These are phyloP conservation scores for Backusella mclennaniae DNA, from an alignment of 192 early-diverging fungal genomes.

Conservation along the genomic window DNA sequence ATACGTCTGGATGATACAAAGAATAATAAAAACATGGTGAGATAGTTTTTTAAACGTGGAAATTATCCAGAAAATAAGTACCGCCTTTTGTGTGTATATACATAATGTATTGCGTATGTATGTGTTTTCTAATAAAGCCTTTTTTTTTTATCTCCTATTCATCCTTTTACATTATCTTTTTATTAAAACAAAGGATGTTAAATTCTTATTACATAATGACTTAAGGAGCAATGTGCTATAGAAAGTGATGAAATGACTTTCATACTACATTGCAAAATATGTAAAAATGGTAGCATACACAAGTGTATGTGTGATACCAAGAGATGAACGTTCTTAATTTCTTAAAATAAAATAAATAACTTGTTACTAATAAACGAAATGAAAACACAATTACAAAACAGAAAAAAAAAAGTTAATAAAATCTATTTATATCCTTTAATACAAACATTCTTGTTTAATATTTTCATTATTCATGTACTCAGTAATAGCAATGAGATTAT, in stretches of 20 bases:
- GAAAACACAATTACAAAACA: background rate
- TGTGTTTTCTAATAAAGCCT: background rate
- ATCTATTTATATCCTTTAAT: background rate
- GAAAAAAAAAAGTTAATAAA: background rate
- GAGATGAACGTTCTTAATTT: background rate
- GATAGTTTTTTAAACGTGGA: background rate
- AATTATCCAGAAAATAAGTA: background rate
- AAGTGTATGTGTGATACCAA: background rate
- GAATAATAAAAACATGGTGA: background rate
- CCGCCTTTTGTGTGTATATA: background rate
- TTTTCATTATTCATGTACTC: background rate
- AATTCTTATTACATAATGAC: background rate
- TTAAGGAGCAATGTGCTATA: background rate
- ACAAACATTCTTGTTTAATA: background rate
- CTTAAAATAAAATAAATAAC: slow-evolving; percentile 2
- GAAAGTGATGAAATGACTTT: background rate
- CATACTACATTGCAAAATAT: background rate
- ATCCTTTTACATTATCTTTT: background rate
- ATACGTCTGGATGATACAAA: background rate
- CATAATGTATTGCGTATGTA: background rate
- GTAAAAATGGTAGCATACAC: background rate
- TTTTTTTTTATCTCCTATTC: background rate
- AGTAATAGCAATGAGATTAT: background rate
- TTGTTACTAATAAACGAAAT: background rate
- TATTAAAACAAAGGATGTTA: background rate